Conservation (phyloP, 176 grass and related monocot species). For the Microstegium vimineum region DNA sequence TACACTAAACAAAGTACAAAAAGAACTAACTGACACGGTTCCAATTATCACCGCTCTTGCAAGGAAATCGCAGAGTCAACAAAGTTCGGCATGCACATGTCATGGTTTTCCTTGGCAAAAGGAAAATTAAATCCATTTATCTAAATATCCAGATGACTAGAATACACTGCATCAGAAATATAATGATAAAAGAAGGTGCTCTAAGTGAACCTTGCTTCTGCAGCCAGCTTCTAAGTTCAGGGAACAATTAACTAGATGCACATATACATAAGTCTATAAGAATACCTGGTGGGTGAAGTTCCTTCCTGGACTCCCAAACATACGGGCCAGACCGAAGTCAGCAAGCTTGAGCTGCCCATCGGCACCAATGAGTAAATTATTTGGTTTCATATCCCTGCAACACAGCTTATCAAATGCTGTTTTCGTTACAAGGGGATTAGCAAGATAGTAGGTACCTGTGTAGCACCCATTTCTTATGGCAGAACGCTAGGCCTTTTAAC, state of each 20-base stretch:
- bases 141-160: not conserved
- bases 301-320: conserved; percentile 90
- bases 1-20: not conserved
- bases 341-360: conserved; percentile 96
- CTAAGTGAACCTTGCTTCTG: conserved; percentile 1
- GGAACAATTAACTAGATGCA: not conserved
- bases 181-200: not conserved
- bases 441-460: conserved; percentile 70
- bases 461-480: conserved; percentile 95
- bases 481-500: conserved; percentile 85
- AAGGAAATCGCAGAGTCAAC: not conserved
- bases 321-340: conserved; percentile 92
- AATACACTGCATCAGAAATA: conserved; percentile 4
- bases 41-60: not conserved
- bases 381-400: conserved; percentile 98
- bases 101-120: not conserved
- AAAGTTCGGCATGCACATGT: not conserved
- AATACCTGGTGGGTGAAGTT: conserved; percentile 95
- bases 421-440: conserved; percentile 18
- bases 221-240: not conserved
- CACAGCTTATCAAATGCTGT: conserved; percentile 17
- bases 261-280: not conserved
- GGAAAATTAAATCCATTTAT: conserved; percentile 3
- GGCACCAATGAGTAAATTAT: conserved; percentile 89
- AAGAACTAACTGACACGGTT: not conserved